phyloP scores from a whole-genome alignment of 306 rosid genomes.

The Aeschynomene evenia region DNA sequence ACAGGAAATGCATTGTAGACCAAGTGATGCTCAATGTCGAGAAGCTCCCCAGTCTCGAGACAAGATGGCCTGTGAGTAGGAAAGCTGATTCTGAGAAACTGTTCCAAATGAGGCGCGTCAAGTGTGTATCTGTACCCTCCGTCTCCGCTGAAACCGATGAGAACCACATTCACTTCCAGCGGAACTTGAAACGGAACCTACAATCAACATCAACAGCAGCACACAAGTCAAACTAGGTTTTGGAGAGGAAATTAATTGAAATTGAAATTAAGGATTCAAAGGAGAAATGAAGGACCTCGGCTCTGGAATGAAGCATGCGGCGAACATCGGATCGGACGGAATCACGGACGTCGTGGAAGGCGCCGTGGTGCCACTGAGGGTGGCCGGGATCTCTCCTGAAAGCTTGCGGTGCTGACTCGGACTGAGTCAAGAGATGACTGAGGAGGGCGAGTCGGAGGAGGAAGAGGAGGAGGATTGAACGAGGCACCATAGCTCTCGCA shows the following conservation, averaged over 20 bases:
- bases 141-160: slow-evolving; percentile 74
- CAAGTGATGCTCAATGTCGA: slow-evolving; percentile 87
- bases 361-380: slow-evolving; percentile 95
- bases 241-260: background rate
- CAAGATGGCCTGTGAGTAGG: slow-evolving; percentile 88
- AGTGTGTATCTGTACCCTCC: slow-evolving; percentile 76
- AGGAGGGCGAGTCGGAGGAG: slow-evolving; percentile 29
- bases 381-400: slow-evolving; percentile 71
- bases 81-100: slow-evolving; percentile 67
- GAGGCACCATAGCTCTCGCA: slow-evolving; percentile 37
- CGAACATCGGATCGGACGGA: slow-evolving; percentile 79
- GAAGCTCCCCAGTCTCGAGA: slow-evolving; percentile 82
- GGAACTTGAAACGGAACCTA: slow-evolving; percentile 98
- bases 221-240: slow-evolving; percentile 2
- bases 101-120: slow-evolving; percentile 71
- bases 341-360: slow-evolving; percentile 88
- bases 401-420: slow-evolving; percentile 77
- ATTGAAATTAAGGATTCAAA: no score
- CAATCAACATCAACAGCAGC: background rate
- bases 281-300: slow-evolving; percentile 60
- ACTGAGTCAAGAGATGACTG: slow-evolving; percentile 47
- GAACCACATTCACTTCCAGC: slow-evolving; percentile 87
- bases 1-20: slow-evolving; percentile 75
- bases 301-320: slow-evolving; percentile 95
- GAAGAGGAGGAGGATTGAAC: slow-evolving; percentile 15